Evolutionary conservation across 352 stramenopile genomes (phyloP), one percentile per base, ranked within the genome.

Genomic region (Salisapilia sapeloensis): DNA sequence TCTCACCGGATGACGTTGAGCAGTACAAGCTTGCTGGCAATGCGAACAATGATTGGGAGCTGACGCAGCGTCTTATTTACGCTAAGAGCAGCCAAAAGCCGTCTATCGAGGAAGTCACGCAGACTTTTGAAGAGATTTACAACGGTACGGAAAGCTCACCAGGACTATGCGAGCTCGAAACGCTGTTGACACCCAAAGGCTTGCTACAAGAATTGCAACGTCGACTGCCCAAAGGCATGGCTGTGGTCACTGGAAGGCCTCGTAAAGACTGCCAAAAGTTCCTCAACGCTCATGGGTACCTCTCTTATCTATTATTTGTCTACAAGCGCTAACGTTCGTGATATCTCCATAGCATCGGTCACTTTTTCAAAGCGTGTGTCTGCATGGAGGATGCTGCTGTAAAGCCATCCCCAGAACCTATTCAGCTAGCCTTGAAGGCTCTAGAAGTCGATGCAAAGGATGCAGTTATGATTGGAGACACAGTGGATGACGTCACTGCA

Each of bases 11-110:
- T 1, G 63, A 96, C 32, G 93, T 98, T 32, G 66, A 86, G 18
- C 48, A 60, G 30, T 70, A 69, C 37, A 98, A 98, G 60, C 58
- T 93, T 24, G 67, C 72, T 29, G 93, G 93, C 43, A 90, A 96
- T 33, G 86, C 87, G 40, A 98, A 98, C 65, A 97, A 97, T 55
- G 93, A 98, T 66, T 98, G 93, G 93, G 78, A 96, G 41, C 58
- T 97, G 28, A 95, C 83, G 24, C 66, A 91, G 33, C 77, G 90
- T 23, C 53, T 97, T 4, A 89, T 97, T 33, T 33, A 44, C 14
- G 45, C 36, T 14, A 60, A 61, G 9, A 28, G 43, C 3, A 13
- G 27, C 2, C 33, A 50, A 29, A n/a, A 22, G 6, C 60, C 64
- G 8, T 77, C 74, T n/a, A 56, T 97, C 4, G 83, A 96, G 20